These are phyloP conservation scores for Calvatia gigantea DNA, from an alignment of 768 basidiomycete species.

Conservation along the genomic window DNA sequence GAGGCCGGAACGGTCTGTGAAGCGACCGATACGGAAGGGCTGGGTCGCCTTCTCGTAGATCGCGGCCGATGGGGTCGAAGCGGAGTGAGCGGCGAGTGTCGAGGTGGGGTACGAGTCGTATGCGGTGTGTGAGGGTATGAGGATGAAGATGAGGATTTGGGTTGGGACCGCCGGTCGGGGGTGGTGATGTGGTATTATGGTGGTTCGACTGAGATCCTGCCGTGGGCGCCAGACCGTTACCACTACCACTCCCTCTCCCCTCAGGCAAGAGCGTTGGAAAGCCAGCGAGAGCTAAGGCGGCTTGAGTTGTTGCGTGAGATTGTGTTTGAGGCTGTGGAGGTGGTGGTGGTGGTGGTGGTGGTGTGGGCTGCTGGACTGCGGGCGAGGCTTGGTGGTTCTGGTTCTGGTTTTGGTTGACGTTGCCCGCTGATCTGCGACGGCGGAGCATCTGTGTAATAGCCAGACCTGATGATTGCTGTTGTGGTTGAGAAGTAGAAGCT, in stretches of 20 bases:
- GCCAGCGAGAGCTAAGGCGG: neutral
- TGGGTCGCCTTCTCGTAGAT: constrained; percentile 66
- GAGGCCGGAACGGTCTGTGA: constrained; percentile 81
- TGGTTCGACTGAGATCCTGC: constrained; percentile 6
- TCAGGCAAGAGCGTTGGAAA: too few relatives aligned
- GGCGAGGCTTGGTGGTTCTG: neutral
- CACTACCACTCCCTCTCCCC: too few relatives aligned
- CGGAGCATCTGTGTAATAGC: neutral
- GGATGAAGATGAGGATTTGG: neutral
- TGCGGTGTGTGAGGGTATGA: constrained; percentile 48
- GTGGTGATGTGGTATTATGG: neutral
- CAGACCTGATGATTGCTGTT: constrained; percentile 6
- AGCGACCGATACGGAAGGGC: constrained; percentile 88
- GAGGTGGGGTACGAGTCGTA: constrained; percentile 93
- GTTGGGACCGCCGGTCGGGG: neutral
- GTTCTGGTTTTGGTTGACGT: neutral
- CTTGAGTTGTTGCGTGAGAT: constrained; percentile 6
- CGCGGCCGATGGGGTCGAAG: constrained; percentile 90
- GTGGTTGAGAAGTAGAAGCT: too few relatives aligned
- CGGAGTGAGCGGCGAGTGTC: constrained; percentile 85
- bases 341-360: neutral
- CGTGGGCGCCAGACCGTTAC: too few relatives aligned
- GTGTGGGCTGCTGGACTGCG: too few relatives aligned
- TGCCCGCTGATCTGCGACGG: constrained; percentile 1
- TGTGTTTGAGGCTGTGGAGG: neutral